phyloP scores from a whole-genome alignment of 257 asterid genomes.

The Capsicum rhomboideum region DNA sequence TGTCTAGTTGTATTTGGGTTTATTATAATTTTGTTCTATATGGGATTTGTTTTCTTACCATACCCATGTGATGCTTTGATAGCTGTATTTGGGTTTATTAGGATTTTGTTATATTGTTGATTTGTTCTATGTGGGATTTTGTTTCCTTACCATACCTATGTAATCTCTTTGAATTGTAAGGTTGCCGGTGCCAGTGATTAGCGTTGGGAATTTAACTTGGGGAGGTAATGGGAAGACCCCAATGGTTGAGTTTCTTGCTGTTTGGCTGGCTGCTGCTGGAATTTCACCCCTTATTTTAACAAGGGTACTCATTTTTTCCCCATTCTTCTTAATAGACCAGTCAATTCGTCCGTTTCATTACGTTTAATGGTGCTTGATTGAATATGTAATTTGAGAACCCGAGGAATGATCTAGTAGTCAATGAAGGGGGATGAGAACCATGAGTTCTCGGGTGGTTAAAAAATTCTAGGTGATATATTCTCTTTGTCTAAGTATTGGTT shows the following conservation, averaged over 20 bases:
- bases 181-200: constrained; percentile 78
- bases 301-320: constrained; percentile 39
- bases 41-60: background rate
- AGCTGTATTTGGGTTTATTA: background rate
- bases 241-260: constrained; percentile 83
- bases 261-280: constrained; percentile 39
- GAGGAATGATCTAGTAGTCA: background rate
- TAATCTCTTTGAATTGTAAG: constrained; percentile 13
- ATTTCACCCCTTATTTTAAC: constrained; percentile 78
- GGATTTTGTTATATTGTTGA: background rate
- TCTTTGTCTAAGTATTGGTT: background rate
- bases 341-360: background rate
- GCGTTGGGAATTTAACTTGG: constrained; percentile 98
- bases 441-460: too few species aligned
- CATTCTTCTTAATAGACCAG: background rate
- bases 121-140: background rate
- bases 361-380: background rate
- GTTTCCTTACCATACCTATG: background rate
- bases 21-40: background rate
- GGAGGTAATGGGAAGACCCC: constrained; percentile 99
- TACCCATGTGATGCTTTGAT: background rate
- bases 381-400: background rate
- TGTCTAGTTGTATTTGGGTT: background rate
- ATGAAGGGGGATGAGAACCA: background rate
- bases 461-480: too few species aligned